A percentile compares a stretch with the other conserved stretches of the same genome.
phyloP scores from a whole-genome alignment of 306 rosid genomes.

The Cicer chorassanicum region DNA sequence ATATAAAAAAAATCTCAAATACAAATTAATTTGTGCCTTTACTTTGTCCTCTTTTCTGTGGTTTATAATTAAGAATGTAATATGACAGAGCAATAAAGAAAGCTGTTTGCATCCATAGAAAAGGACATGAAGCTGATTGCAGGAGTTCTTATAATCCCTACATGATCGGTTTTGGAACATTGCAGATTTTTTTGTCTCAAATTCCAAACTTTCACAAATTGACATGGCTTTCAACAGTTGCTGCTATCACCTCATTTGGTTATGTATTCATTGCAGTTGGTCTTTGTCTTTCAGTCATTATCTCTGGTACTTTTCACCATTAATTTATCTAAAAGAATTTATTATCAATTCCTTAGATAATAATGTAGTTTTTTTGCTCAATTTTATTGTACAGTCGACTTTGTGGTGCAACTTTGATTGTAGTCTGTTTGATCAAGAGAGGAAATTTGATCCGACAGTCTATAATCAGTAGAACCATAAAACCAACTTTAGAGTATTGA shows the following conservation, averaged over 20 bases:
- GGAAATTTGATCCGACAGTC: background rate
- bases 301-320: constrained; percentile 43
- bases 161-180: constrained; percentile 58
- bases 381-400: background rate
- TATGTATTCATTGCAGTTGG: constrained; percentile 60
- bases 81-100: constrained; percentile 57
- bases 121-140: constrained; percentile 55
- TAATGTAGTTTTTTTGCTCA: background rate
- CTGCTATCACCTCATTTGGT: constrained; percentile 69
- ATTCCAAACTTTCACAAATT: constrained; percentile 65
- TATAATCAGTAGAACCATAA: background rate
- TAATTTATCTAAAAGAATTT: background rate
- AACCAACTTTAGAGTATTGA: background rate
- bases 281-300: constrained; percentile 53
- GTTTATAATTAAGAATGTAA: background rate
- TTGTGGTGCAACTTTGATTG: background rate
- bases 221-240: constrained; percentile 62
- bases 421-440: background rate
- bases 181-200: constrained; percentile 63
- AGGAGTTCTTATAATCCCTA: constrained; percentile 62
- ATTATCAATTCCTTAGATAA: background rate
- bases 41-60: background rate
- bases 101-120: constrained; percentile 55
- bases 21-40: background rate
- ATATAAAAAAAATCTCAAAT: background rate